Evolutionary conservation across 2,329 filamentous ascomycete species (phyloP).

Genomic region (Aureobasidium sp.): DNA sequence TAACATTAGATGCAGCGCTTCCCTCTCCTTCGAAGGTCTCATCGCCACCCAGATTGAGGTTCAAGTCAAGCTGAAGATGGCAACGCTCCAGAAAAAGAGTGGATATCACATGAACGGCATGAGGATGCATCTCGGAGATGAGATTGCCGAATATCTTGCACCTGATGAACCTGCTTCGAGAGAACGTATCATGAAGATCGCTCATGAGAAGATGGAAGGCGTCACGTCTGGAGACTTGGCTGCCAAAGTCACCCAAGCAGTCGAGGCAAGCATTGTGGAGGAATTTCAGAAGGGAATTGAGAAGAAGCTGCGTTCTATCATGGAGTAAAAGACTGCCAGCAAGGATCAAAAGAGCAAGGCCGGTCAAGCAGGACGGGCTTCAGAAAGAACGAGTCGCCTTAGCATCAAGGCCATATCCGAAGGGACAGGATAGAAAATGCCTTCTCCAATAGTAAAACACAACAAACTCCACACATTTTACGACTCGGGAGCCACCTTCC

Average conservation of each 20-base stretch:
- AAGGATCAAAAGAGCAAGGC: too few relatives aligned
- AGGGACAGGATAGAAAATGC: too few relatives aligned
- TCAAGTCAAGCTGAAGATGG: neutral
- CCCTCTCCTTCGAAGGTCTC: neutral
- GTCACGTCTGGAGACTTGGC: neutral
- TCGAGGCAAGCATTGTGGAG: neutral
- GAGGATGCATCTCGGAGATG: neutral
- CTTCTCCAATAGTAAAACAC: too few relatives aligned
- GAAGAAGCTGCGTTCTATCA: neutral
- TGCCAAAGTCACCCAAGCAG: neutral
- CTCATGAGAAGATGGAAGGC: neutral
- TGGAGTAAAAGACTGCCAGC: too few relatives aligned
- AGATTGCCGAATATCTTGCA: too few relatives aligned
- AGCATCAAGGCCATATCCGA: too few relatives aligned
- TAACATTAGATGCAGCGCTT: neutral
- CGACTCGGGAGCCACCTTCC: too few relatives aligned
- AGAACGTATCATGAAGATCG: neutral
- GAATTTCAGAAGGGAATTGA: neutral
- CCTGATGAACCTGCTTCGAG: neutral
- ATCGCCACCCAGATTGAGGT: too few relatives aligned
- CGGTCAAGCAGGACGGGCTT: too few relatives aligned
- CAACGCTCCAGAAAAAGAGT: neutral
- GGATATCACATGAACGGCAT: neutral
- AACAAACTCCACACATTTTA: too few relatives aligned
- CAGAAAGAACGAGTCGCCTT: too few relatives aligned